Conservation (phyloP, 2,329 filamentous ascomycete species). For the Eurotiales sp. region DNA sequence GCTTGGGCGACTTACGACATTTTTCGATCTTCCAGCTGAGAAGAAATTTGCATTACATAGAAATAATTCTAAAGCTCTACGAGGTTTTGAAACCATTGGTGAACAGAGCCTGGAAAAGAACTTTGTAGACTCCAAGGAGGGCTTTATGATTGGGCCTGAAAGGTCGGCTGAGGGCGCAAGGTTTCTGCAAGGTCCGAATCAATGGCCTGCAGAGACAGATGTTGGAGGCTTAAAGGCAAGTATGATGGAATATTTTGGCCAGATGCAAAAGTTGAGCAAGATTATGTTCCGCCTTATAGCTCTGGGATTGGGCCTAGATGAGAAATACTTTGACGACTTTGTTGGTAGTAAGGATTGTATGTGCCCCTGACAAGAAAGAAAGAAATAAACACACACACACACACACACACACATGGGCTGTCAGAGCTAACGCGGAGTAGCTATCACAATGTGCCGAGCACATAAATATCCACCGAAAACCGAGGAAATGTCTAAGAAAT, state of each 20-base stretch:
- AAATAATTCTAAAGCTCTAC: background rate
- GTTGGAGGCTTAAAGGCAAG: slow-evolving; percentile 3
- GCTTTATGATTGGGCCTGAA: slow-evolving; percentile 18
- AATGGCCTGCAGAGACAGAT: slow-evolving; percentile 10
- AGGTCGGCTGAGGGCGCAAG: background rate
- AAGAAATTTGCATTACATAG: slow-evolving; percentile 22
- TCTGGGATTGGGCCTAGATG: slow-evolving; percentile 7
- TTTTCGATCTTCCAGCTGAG: slow-evolving; percentile 28
- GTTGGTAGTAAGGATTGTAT: slow-evolving; percentile 13
- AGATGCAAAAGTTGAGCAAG: slow-evolving; percentile 11
- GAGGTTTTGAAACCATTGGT: background rate
- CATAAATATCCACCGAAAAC: slow-evolving; percentile 43
- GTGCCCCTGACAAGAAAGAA: background rate
- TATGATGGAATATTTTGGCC: slow-evolving; percentile 13
- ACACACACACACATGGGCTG: too few species aligned
- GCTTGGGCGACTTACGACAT: slow-evolving; percentile 23
- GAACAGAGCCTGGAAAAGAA: slow-evolving; percentile 3
- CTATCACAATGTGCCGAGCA: slow-evolving; percentile 2
- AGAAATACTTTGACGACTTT: slow-evolving; percentile 15
- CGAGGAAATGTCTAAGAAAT: slow-evolving; percentile 25
- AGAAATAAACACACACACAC: too few species aligned
- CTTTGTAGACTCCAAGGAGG: slow-evolving; percentile 18
- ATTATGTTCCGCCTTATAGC: slow-evolving; percentile 15
- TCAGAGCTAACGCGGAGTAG: background rate
- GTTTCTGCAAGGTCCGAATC: slow-evolving; percentile 16